Base-by-base conservation (phyloP, 1,139 yeast genomes). In the Kluyveromyces sp. region DNA sequence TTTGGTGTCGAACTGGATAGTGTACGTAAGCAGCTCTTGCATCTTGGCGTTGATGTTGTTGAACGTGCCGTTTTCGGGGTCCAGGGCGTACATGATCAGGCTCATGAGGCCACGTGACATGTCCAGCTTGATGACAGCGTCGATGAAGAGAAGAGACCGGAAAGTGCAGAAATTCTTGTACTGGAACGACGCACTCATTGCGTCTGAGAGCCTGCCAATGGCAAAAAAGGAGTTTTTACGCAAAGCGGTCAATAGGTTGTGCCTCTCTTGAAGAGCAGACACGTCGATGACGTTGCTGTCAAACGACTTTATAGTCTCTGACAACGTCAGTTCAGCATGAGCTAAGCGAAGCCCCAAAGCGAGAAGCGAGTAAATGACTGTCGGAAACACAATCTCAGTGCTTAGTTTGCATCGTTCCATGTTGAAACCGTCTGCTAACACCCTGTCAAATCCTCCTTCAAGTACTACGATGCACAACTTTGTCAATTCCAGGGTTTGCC, bases 151-250 rank as follows among this genome's bases (percentile, higher is more conserved):
- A 8, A 39, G 29, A 22, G 42, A 25, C n/a, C 36, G 22, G 33
- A 39, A 39, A 3, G 42, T 39, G 33, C 35, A 39, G 26, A 39
- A 39, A 15, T 33, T 33, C 37, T 38, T 38, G 35, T 38, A 38
- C 26, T 38, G 17, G 41, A 38, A 38, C 2, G 41, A 38, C 9
- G 36, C 34, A n/a, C 41, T 32, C 34, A 38, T 31, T 11, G 41
- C 35, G 18, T 38, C 36, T 3, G 41, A 20, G 18, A 38, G 35
- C 8, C 34, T 9, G 13, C 35, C 22, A 9, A 38, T 38, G 15
- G 35, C 36, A 17, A 13, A 31, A 17, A 38, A 31, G 18, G 20
- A 19, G 29, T 31, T 32, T 20, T 32, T 38, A 3, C 41, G 29
- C 22, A 31, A 19, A 9, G 15, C 20, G 3, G 30, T 19, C 11